Evolutionary conservation across 495 filamentous ascomycete species (phyloP).

Genomic region (Pseudomonodictys pantanalensis): DNA sequence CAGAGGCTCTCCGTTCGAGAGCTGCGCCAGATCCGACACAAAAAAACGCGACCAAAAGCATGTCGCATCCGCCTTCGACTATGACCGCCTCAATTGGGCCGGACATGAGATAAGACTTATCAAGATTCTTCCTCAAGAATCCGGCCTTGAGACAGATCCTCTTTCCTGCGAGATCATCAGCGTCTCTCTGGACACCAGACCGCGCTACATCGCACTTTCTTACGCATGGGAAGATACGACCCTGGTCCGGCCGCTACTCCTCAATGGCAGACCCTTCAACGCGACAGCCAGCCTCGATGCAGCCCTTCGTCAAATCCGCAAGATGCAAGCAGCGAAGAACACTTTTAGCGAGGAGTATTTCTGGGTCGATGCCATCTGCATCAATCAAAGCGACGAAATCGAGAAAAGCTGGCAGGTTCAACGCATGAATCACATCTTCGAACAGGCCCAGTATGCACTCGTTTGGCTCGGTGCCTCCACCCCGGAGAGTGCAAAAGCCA

Average conservation of each 20-base stretch:
- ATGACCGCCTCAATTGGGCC: background rate
- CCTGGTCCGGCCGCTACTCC: background rate
- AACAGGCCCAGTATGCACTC: background rate
- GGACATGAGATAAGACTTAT: background rate
- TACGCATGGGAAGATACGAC: conserved; percentile 1
- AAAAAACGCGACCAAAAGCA: no score
- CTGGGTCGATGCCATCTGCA: background rate
- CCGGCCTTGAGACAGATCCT: background rate
- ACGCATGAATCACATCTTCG: background rate
- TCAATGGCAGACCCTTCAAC: background rate
- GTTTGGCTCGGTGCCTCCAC: background rate
- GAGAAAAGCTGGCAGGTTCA: background rate
- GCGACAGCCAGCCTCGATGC: background rate
- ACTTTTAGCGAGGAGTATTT: background rate
- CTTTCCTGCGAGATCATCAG: background rate
- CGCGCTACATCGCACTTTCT: background rate
- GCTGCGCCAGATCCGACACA: no score
- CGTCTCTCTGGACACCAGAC: background rate
- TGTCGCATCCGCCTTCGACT: no score
- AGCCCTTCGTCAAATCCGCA: background rate
- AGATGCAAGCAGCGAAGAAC: background rate
- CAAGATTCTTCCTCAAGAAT: background rate
- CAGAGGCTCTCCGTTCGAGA: no score
- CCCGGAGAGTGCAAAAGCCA: background rate
- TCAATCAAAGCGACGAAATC: background rate